Evolutionary conservation across 2,329 filamentous ascomycete genomes (phyloP), one percentile per base, ranked within the genome.

Genomic region (Colletotrichum plurivorum): DNA sequence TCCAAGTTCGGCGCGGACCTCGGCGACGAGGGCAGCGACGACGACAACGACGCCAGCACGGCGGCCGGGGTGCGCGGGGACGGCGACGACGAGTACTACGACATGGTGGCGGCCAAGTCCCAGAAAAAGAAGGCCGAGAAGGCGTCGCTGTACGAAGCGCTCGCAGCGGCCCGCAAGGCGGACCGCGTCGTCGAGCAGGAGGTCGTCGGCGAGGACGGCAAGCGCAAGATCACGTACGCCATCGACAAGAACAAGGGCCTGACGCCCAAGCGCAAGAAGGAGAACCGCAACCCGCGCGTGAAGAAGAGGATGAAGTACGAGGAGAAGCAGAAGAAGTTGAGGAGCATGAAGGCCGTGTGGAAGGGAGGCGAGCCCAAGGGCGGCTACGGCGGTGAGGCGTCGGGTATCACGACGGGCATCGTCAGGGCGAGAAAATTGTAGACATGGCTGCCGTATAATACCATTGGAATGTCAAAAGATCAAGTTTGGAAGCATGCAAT

Each of bases 191-290:
- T 92, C 1, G 87, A 91, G 73, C 85, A 89, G 69, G 92, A 93
- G 76, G 86, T 88, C 75, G 80, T 97, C 51, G 94, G 93, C 49
- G 85, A 90, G 67, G 94, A 97, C 75, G 95, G 95, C 69, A 97
- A 98, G 84, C 87, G 97, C 69, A 94, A 94, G 81, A 97, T 99
- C 79, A 93, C 90, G 18, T 98, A 98, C 82, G 89, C 91, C 74
- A 99, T 99, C 77, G 90, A 95, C 84, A 98, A 98, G 89, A 99
- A 99, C 83, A 98, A 98, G 88, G 96, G 96, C 39, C 84, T 99
- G 71, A 91, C 94, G 68, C 94, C 95, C 54, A 92, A 93, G 81
- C 88, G 95, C 72, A 97, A 93, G 87, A 98, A 99, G 90, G 95
- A 97, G 75, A 92, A 94, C 67, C 87, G 95, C 72, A 99, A 99